These are phyloP conservation scores for Suhomyces terraborum DNA, from an alignment of 1,139 yeast species.

Conservation along the genomic window DNA sequence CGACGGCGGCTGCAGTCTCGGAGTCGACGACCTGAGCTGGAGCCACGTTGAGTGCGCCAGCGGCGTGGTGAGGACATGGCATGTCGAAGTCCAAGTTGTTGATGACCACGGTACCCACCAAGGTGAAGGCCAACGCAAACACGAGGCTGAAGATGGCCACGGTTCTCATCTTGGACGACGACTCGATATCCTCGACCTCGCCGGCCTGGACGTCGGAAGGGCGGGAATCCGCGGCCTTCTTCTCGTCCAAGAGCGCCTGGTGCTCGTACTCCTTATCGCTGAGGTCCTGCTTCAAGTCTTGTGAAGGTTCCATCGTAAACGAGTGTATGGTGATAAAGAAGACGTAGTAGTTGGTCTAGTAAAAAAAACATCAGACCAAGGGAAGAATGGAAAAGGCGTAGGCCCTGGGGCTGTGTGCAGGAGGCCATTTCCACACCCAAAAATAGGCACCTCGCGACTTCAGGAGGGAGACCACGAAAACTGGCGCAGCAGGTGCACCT, in stretches of 20 bases:
- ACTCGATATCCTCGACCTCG: constrained; percentile 1
- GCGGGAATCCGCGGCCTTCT: background rate
- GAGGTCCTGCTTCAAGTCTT: constrained; percentile 4
- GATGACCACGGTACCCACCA: background rate
- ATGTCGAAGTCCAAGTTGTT: constrained; percentile 1
- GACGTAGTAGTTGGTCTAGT: background rate
- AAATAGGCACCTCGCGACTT: background rate
- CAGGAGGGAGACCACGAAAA: too few relatives aligned
- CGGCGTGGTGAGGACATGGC: constrained; percentile 5
- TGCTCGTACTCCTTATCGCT: constrained; percentile 1
- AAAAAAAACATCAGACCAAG: background rate
- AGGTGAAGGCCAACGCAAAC: background rate
- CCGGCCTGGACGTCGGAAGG: constrained; percentile 4
- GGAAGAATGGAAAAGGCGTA: background rate
- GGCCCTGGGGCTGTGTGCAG: background rate
- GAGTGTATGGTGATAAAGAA: constrained; percentile 8
- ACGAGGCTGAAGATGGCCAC: constrained; percentile 1
- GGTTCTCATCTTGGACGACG: background rate
- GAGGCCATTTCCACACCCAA: constrained; percentile 1
- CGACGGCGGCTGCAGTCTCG: background rate
- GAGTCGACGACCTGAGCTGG: too few relatives aligned
- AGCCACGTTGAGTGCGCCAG: too few relatives aligned
- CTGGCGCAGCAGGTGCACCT: background rate
- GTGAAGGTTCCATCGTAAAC: constrained; percentile 10
- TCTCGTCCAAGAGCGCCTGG: constrained; percentile 6